Conservation (phyloP, 2,329 filamentous ascomycete species). For the Aspergillus puulaauensis region DNA sequence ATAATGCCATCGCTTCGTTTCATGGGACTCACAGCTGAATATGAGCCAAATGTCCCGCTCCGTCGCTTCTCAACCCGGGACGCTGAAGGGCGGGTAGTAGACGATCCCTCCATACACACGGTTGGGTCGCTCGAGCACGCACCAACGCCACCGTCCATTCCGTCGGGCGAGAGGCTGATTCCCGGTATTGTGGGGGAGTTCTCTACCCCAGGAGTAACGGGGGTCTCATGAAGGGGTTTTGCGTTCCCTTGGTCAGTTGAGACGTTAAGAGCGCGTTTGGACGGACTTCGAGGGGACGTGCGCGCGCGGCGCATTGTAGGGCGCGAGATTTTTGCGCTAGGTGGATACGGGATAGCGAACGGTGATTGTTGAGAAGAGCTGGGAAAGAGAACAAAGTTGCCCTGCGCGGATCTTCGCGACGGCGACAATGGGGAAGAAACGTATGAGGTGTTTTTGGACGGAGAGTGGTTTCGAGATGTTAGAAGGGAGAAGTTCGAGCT, state of each 20-base stretch:
- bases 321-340: slow-evolving; percentile 61
- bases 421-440: slow-evolving; percentile 59
- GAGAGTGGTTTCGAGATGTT: slow-evolving; percentile 47
- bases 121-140: slow-evolving; percentile 42
- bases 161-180: slow-evolving; percentile 24
- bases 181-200: slow-evolving; percentile 38
- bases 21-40: slow-evolving; percentile 71
- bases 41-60: slow-evolving; percentile 48
- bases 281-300: slow-evolving; percentile 76
- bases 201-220: slow-evolving; percentile 49
- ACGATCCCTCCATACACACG: slow-evolving; percentile 23
- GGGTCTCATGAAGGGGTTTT: slow-evolving; percentile 50
- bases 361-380: slow-evolving; percentile 50
- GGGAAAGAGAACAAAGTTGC: slow-evolving; percentile 53
- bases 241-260: slow-evolving; percentile 71
- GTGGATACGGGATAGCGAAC: slow-evolving; percentile 64
- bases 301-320: slow-evolving; percentile 51
- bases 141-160: slow-evolving; percentile 17
- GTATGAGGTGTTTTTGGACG: slow-evolving; percentile 51
- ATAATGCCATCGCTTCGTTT: slow-evolving; percentile 90
- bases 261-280: slow-evolving; percentile 72
- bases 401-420: slow-evolving; percentile 52
- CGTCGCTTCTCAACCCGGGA: slow-evolving; percentile 52
- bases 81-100: slow-evolving; percentile 38
- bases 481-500: slow-evolving; percentile 66